These are phyloP conservation scores for Fusarium sp. DNA, from an alignment of 2,329 filamentous ascomycete species.

Conservation along the genomic window DNA sequence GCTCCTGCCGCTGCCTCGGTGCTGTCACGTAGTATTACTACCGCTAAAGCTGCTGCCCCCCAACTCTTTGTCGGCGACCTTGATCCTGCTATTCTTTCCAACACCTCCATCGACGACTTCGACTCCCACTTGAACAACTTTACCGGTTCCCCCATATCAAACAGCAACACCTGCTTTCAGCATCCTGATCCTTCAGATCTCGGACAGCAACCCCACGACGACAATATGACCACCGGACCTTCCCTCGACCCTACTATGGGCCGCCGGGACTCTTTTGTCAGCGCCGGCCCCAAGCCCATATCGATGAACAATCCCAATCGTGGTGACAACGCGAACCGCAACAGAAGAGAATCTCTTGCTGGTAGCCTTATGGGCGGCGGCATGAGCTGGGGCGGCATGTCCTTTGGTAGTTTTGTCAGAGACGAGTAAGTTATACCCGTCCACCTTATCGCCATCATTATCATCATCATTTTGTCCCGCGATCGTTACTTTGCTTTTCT, in stretches of 20 bases:
- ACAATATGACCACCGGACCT: slow-evolving; percentile 70
- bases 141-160: not conserved
- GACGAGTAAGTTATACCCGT: slow-evolving; percentile 82
- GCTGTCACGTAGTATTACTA: slow-evolving; percentile 43
- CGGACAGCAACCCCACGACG: slow-evolving; percentile 45
- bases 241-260: slow-evolving; percentile 68
- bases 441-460: slow-evolving; percentile 6
- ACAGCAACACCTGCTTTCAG: not conserved
- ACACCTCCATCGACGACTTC: slow-evolving; percentile 47
- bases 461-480: slow-evolving; percentile 15
- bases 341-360: slow-evolving; percentile 71
- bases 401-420: slow-evolving; percentile 95
- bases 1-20: slow-evolving; percentile 44
- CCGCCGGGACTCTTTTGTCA: slow-evolving; percentile 75
- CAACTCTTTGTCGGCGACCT: slow-evolving; percentile 34
- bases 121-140: slow-evolving; percentile 7
- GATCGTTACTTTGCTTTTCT: slow-evolving; percentile 16
- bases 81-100: slow-evolving; percentile 48
- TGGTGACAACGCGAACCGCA: slow-evolving; percentile 65
- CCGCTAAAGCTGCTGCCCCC: slow-evolving; percentile 42
- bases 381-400: slow-evolving; percentile 97
- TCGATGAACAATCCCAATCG: slow-evolving; percentile 74
- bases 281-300: slow-evolving; percentile 74
- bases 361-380: slow-evolving; percentile 79
- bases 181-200: not conserved